Evolutionary conservation across 768 basidiomycete genomes (phyloP).

Genomic region (Tulasnella sp.): DNA sequence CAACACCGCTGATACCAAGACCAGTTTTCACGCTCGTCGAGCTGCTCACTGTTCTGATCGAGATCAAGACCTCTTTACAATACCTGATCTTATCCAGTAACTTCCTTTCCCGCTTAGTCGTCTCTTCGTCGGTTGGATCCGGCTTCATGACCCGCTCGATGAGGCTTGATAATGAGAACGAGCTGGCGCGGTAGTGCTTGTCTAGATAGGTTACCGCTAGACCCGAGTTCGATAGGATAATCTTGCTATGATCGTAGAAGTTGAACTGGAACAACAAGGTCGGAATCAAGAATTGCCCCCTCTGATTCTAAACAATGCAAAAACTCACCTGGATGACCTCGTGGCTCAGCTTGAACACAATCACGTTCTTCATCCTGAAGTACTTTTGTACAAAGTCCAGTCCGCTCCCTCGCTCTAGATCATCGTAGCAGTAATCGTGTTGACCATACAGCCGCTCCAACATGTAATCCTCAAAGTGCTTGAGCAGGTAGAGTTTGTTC

Average conservation of each 20-base stretch:
- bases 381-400: conserved; percentile 97
- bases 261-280: conserved; percentile 60
- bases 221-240: conserved; percentile 76
- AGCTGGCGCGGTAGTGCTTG: conserved; percentile 70
- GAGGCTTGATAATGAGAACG: conserved; percentile 60
- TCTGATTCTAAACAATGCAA: not conserved
- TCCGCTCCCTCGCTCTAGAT: conserved; percentile 54
- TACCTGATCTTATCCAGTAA: conserved; percentile 75
- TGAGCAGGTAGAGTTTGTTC: conserved; percentile 83
- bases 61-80: conserved; percentile 59
- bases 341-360: conserved; percentile 92
- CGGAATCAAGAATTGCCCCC: not conserved
- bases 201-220: conserved; percentile 80
- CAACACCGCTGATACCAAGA: no score
- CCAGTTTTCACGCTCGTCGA: not conserved
- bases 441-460: conserved; percentile 80
- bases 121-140: conserved; percentile 37
- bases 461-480: conserved; percentile 92
- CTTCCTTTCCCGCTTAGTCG: conserved; percentile 50
- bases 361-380: conserved; percentile 91
- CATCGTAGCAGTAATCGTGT: conserved; percentile 72
- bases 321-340: conserved; percentile 79
- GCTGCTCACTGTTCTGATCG: conserved; percentile 7
- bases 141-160: conserved; percentile 44
- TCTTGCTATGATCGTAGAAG: conserved; percentile 94